Evolutionary conservation across 305 asterid genomes (phyloP).

Genomic region (Fraxinus paxiana): DNA sequence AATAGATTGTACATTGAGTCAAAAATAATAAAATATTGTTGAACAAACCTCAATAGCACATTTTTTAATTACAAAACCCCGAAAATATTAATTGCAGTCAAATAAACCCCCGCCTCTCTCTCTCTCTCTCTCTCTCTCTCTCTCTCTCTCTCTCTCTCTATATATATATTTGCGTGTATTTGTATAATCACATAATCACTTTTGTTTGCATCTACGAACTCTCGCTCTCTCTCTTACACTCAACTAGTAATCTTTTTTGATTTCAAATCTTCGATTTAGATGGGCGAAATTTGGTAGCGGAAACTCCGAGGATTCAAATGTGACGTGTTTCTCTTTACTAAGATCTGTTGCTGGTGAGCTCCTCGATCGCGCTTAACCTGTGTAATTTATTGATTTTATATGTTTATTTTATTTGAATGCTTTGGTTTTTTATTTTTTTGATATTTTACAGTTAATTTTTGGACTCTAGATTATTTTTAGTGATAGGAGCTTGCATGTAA

Average conservation of each 20-base stretch:
- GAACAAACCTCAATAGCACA: not conserved
- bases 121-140: not conserved
- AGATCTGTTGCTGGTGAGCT: slow-evolving; percentile 64
- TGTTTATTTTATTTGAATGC: not conserved
- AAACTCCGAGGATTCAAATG: slow-evolving; percentile 49
- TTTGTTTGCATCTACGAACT: slow-evolving; percentile 23
- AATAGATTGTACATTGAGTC: not conserved
- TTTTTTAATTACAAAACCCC: slow-evolving; percentile 7
- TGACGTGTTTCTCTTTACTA: slow-evolving; percentile 41
- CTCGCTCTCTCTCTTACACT: slow-evolving; percentile 19
- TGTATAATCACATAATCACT: not conserved
- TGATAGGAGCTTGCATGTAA: slow-evolving; percentile 30
- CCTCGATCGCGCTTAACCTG: slow-evolving; percentile 38
- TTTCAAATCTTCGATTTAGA: slow-evolving; percentile 20
- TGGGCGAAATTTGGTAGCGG: slow-evolving; percentile 30
- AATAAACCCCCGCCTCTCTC: slow-evolving; percentile 51
- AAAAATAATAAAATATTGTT: not conserved
- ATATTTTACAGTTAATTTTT: slow-evolving; percentile 13
- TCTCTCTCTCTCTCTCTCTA: not conserved
- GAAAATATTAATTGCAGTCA: slow-evolving; percentile 24
- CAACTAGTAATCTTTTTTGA: not conserved
- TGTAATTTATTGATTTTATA: not conserved
- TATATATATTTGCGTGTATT: not conserved
- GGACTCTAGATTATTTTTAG: slow-evolving; percentile 26
- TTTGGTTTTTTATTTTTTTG: slow-evolving; percentile 14